Percentiles rank a stretch among this genome's conserved stretches.
Evolutionary conservation across 345 rosid species (phyloP).

Genomic region (Brassica napus): DNA sequence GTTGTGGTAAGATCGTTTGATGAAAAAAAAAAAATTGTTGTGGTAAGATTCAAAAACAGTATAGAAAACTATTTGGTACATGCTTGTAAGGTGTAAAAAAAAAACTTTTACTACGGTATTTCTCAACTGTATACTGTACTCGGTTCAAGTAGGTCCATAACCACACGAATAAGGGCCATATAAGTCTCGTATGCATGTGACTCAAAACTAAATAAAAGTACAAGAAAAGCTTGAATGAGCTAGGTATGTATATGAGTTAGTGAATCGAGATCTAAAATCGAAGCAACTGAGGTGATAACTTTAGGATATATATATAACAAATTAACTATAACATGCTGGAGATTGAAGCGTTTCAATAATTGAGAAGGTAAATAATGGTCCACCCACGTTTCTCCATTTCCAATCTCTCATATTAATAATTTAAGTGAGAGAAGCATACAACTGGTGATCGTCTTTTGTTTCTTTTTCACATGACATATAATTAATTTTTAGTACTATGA

Average conservation of each 20-base stretch:
- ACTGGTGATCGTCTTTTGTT: conserved; percentile 27
- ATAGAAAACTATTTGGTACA: background rate
- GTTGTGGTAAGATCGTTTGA: background rate
- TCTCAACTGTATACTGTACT: background rate
- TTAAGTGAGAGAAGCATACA: conserved; percentile 19
- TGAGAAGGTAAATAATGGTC: conserved; percentile 4
- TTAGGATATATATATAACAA: background rate
- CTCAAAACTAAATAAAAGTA: background rate
- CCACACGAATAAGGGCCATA: background rate
- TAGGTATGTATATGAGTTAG: background rate
- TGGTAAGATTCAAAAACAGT: background rate
- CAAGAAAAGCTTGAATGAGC: background rate
- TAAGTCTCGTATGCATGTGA: background rate
- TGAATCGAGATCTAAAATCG: conserved; percentile 17
- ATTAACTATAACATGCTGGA: background rate
- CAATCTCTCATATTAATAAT: conserved; percentile 22
- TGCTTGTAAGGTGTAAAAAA: background rate
- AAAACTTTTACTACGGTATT: background rate
- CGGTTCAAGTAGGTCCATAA: background rate
- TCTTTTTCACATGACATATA: conserved; percentile 1
- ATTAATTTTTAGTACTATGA: conserved; percentile 1
- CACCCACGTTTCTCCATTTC: conserved; percentile 39
- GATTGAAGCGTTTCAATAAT: conserved; percentile 28
- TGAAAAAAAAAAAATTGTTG: background rate
- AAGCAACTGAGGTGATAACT: background rate